A percentile compares a stretch with the other conserved stretches of the same genome.
These are phyloP conservation scores for Ascodesmis nigricans DNA, from an alignment of 495 filamentous ascomycete species.

Conservation along the genomic window DNA sequence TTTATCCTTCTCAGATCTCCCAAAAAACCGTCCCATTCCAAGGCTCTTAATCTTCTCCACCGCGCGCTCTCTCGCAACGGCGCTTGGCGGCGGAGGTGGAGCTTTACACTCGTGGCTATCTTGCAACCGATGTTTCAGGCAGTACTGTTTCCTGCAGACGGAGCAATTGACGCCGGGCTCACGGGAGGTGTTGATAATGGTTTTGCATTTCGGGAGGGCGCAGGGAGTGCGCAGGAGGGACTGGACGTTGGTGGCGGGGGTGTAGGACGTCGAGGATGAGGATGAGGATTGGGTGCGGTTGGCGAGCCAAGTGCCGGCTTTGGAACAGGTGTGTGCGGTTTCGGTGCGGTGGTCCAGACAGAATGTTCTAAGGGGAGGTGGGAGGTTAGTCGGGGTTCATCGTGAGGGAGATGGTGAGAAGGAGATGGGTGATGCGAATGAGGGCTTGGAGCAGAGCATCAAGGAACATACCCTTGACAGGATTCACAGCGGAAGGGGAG, in stretches of 20 bases:
- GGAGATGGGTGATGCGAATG: background rate
- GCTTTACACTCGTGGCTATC: constrained; percentile 76
- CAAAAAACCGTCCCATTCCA: too few species aligned
- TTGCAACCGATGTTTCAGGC: constrained; percentile 66
- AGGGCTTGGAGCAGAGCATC: background rate
- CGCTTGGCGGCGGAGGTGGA: constrained; percentile 20
- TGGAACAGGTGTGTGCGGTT: constrained; percentile 54
- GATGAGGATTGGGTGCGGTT: constrained; percentile 26
- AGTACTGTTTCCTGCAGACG: constrained; percentile 67
- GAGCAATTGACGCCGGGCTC: constrained; percentile 61
- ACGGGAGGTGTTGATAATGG: constrained; percentile 55
- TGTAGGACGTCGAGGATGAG: constrained; percentile 5
- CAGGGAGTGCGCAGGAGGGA: constrained; percentile 41
- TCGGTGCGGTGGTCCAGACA: constrained; percentile 92
- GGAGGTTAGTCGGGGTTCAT: constrained; percentile 1
- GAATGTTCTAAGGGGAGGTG: constrained; percentile 37
- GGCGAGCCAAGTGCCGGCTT: constrained; percentile 70
- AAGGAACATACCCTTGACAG: constrained; percentile 31
- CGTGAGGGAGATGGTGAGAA: constrained; percentile 1
- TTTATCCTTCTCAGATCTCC: too few species aligned
- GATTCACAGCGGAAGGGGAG: constrained; percentile 87
- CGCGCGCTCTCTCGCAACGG: too few species aligned
- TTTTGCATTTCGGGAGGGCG: constrained; percentile 56
- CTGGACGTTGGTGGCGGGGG: constrained; percentile 16
- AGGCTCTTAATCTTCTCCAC: too few species aligned